These are phyloP conservation scores for Citrus maxima DNA, from an alignment of 345 rosid species.

Conservation along the genomic window DNA sequence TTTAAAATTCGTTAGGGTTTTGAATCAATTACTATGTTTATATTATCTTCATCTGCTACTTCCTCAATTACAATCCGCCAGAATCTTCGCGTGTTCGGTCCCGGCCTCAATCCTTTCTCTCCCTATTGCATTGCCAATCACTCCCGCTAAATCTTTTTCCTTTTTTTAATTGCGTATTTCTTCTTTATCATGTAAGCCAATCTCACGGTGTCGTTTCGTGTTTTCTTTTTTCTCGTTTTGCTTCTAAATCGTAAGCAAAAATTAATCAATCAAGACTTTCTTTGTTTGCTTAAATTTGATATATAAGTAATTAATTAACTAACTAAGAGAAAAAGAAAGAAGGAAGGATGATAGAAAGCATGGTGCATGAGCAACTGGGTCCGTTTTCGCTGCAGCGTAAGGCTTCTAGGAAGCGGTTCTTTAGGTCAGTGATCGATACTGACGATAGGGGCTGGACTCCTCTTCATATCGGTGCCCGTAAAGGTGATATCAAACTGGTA, in stretches of 20 bases:
- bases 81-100: conserved; percentile 82
- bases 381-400: conserved; percentile 49
- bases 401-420: conserved; percentile 55
- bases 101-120: conserved; percentile 87
- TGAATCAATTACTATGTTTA: conserved; percentile 45
- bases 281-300: background rate
- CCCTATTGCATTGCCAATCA: conserved; percentile 94
- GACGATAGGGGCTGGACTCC: conserved; percentile 95
- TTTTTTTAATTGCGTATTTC: background rate
- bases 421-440: conserved; percentile 41
- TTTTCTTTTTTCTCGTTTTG: background rate
- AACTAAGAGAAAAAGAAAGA: background rate
- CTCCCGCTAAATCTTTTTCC: conserved; percentile 42
- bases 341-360: conserved; percentile 10
- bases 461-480: conserved; percentile 79
- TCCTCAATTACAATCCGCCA: conserved; percentile 31
- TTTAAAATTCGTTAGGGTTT: conserved; percentile 15
- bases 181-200: conserved; percentile 13
- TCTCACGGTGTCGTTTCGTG: background rate
- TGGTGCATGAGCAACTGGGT: conserved; percentile 51
- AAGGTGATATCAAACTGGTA: conserved; percentile 80
- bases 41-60: conserved; percentile 39
- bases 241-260: background rate
- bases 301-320: no score
- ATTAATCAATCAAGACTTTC: background rate